Base-by-base conservation (phyloP, 345 rosid species). In the Citrus trifoliata region DNA sequence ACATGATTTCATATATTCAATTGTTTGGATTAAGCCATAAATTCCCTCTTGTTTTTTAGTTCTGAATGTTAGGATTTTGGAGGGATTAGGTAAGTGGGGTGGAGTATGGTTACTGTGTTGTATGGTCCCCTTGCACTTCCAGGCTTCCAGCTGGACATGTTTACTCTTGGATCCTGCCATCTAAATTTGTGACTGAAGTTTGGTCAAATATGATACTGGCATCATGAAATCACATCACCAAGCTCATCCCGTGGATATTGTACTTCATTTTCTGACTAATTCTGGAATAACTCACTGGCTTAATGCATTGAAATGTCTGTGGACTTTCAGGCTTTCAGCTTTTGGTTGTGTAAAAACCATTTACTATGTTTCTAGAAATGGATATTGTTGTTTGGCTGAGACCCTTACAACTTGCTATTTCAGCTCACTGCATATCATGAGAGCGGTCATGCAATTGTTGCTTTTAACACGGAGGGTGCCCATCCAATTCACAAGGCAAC, bases 371-470 rank as follows among this genome's bases (percentile, higher is more conserved):
- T 77, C n/a, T 25, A 35, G 18, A 37, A 27, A 53, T 24, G 42
- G 64, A 42, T 3, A 60, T 63, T 70, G 27, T 51, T 74, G 16
- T 70, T 82, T 56, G 28, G 28, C 74, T 70, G 66, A 74, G 38
- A 80, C 69, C 28, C 25, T 78, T 13, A 12, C 35, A 30, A 18
- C 46, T 18, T 68, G 24, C 67, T 71, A 68, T 80, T 81, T 63
- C 89, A 96, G 99, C 92, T 96, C 79, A 94, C 98, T 67, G 99
- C 99, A 16, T 96, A 94, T 84, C 99, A 96, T 81, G 99, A 94
- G 91, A 94, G 99, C 73, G 98, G 98, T 59, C 99, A 96, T 86
- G 99, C 99, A 77, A 90, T 96, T 71, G 98, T 92, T 51, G 99
- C 99, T 64, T 87, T 91, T 71, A 90, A 90, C 81, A 96, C 98